Base-by-base conservation (phyloP, 2,329 filamentous ascomycete species). In the Colletotrichum costaricense region DNA sequence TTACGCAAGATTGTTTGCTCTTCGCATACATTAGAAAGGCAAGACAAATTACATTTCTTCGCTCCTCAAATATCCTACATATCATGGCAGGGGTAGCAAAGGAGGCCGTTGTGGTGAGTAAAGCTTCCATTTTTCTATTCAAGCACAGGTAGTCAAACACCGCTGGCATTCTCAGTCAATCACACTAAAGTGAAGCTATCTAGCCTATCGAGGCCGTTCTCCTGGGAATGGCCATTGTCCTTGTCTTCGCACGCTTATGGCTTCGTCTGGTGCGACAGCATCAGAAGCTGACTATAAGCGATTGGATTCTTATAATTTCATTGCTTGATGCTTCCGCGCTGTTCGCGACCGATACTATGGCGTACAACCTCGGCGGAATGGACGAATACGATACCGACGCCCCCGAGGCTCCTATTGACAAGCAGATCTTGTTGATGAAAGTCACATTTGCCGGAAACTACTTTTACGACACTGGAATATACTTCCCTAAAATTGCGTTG, bases 401-500 rank as follows among this genome's bases (percentile, higher is more conserved):
- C 1, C 74, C 74, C 14, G 54, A 59, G 46, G 54, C 70, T 7
- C 49, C 72, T 4, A 33, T 58, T 0, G 67, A 72, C 11, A 75
- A 76, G 1, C 74, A 75, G 59, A 75, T 80, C n/a, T 49, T 60
- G 2, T 58, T 79, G 42, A 77, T 75, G 73, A 80, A 80, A 70
- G 72, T 80, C 2, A 38, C 78, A 0, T 80, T 80, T 69, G 78
- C 79, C 4, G 79, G 79, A 5, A 80, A 80, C 69, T 80, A 80
- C 59, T 79, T 80, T 12, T 80, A 80, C 73, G 79, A 80, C 28
- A 80, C 79, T 2, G 79, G 79, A 5, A 69, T 80, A 9, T 80
- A 80, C 54, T 68, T 80, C 2, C 79, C 79, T 2, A 80, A 80
- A 52, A 12, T 80, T 46, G 79, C 79, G 0, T 24, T 80, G 33